Evolutionary conservation across 768 basidiomycete genomes (phyloP).

Genomic region (Phylloporus sp.): DNA sequence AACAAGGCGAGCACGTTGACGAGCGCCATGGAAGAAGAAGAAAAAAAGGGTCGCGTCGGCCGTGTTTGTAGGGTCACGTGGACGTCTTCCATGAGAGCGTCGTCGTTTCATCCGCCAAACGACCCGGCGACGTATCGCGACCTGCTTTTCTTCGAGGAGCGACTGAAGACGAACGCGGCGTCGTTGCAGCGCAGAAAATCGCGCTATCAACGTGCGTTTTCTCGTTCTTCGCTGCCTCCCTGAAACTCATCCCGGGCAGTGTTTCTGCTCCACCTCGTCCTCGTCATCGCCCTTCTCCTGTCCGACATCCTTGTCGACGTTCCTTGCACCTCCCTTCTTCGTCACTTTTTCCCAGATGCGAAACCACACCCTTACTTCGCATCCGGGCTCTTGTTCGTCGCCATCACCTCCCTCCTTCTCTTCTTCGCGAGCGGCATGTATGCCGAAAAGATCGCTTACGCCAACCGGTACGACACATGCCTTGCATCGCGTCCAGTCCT

Average conservation of each 20-base stretch:
- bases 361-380: conserved; percentile 68
- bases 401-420: conserved; percentile 83
- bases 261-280: conserved; percentile 64
- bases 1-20: conserved; percentile 36
- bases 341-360: conserved; percentile 47
- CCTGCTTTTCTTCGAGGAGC: conserved; percentile 88
- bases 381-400: conserved; percentile 78
- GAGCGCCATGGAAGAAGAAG: no score
- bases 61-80: conserved; percentile 19
- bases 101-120: conserved; percentile 58
- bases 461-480: conserved; percentile 69
- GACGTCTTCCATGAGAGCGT: no score
- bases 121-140: conserved; percentile 83
- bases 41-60: no score
- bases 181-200: conserved; percentile 72
- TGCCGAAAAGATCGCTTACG: conserved; percentile 91
- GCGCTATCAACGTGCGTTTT: conserved; percentile 74
- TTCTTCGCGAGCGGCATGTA: conserved; percentile 98
- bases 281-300: conserved; percentile 65
- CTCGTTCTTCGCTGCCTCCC: conserved; percentile 15
- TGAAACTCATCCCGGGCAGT: conserved; percentile 42
- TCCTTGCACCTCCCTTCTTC: conserved; percentile 52
- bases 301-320: conserved; percentile 69
- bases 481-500: conserved; percentile 14
- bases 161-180: conserved; percentile 92